These are phyloP conservation scores for Pythium plurisporium DNA, from an alignment of 352 stramenopile genomes.

Conservation along the genomic window DNA sequence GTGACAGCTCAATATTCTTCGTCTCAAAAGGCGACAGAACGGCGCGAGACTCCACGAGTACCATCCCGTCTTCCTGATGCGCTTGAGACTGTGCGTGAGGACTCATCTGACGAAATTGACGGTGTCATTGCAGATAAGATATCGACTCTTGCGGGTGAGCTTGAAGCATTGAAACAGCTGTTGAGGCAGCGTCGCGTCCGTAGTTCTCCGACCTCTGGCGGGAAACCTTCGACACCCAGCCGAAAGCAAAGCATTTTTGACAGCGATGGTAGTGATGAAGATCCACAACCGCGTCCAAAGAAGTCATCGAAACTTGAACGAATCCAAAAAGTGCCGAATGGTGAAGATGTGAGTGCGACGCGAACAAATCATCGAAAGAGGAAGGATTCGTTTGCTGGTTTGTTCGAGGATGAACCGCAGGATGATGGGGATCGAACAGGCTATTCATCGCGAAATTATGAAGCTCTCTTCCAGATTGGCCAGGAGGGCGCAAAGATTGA, in stretches of 20 bases:
- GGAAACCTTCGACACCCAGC: neutral
- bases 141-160: slow-evolving; percentile 57
- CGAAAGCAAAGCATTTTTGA: slow-evolving; percentile 78
- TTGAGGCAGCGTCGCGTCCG: slow-evolving; percentile 36
- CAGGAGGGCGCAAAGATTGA: neutral
- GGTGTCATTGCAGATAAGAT: slow-evolving; percentile 83
- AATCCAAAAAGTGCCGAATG: no score
- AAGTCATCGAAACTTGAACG: slow-evolving; percentile 7
- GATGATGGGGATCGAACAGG: slow-evolving; percentile 11
- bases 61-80: neutral
- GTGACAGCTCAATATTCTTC: neutral
- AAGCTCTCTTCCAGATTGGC: slow-evolving; percentile 46
- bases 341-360: slow-evolving; percentile 4
- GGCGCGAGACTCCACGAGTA: neutral
- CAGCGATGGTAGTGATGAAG: slow-evolving; percentile 47
- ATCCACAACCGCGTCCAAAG: slow-evolving; percentile 13
- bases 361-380: slow-evolving; percentile 21
- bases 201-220: neutral
- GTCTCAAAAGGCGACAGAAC: neutral
- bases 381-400: slow-evolving; percentile 65
- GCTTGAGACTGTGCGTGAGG: slow-evolving; percentile 23
- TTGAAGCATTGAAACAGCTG: slow-evolving; percentile 63
- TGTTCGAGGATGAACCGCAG: slow-evolving; percentile 55
- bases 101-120: slow-evolving; percentile 30
- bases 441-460: slow-evolving; percentile 38